A percentile compares a stretch with the other conserved stretches of the same genome.
phyloP scores from a whole-genome alignment of 2,329 filamentous ascomycete genomes.

The Amphichorda felina region DNA sequence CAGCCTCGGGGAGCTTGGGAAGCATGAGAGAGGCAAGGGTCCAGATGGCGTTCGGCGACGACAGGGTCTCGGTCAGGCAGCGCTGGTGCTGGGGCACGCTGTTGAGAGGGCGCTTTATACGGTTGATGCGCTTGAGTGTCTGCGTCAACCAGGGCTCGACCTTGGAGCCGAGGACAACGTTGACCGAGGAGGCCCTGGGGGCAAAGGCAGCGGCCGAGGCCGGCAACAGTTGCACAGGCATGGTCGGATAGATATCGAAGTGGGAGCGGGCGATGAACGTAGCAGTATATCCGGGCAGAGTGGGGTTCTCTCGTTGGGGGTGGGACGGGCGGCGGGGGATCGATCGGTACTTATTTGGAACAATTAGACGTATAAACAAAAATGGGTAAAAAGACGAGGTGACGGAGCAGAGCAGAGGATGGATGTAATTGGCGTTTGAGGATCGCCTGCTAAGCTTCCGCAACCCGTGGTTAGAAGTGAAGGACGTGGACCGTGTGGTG shows the following conservation, averaged over 20 bases:
- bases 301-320: constrained; percentile 1
- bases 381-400: constrained; percentile 32
- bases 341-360: constrained; percentile 1
- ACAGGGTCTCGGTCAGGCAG: constrained; percentile 90
- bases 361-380: constrained; percentile 11
- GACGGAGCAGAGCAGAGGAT: constrained; percentile 37
- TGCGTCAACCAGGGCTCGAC: constrained; percentile 95
- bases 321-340: constrained; percentile 8
- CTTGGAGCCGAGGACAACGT: constrained; percentile 85
- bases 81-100: constrained; percentile 90
- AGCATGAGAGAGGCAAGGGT: constrained; percentile 88
- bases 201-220: constrained; percentile 95
- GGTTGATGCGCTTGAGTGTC: constrained; percentile 92
- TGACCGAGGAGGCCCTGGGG: constrained; percentile 78
- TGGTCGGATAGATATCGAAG: constrained; percentile 28
- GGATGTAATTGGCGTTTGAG: constrained; percentile 11
- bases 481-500: constrained; percentile 42
- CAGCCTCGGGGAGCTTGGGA: constrained; percentile 74
- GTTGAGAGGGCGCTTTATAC: constrained; percentile 93
- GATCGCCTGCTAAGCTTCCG: constrained; percentile 49
- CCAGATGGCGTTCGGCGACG: constrained; percentile 85
- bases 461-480: constrained; percentile 38
- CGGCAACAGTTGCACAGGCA: constrained; percentile 89
- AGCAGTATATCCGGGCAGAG: constrained; percentile 1
- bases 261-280: no score